Base-by-base conservation (phyloP, 805 yeast species). In the Cyberlindnera japonica region DNA sequence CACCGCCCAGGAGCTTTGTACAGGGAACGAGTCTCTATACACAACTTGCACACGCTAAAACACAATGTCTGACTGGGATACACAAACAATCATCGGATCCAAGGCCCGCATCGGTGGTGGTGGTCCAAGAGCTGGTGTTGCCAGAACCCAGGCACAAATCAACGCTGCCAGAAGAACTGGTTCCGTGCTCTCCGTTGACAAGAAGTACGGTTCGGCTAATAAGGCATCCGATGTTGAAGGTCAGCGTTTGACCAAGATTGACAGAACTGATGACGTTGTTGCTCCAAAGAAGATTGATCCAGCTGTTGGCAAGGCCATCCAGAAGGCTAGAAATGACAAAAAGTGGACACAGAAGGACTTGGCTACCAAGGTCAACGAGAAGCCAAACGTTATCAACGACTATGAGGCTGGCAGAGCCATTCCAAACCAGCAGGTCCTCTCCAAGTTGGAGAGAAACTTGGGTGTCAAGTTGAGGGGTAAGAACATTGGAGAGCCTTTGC, bases 381-480 rank as follows among this genome's bases (percentile, higher is more conserved):
- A 93, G 72, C 96, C 97, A 47, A 88, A 82, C 53, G 84, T 93
- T 46, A 81, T 93, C 59, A 90, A 88, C 66, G 99, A 93, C 61
- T 93, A 93, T 66, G 99, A 93, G 71, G 86, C 95, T 41, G 97
- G 96, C 44, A 81, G 95, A 62, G 99, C 96, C 33, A 79, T 84
- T 51, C 99, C 99, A 43, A 90, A 87, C 71, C 99, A 93, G 72
- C 98, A 90, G 68, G 67, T 93, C 38, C 75, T 93, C 57, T 90
- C 83, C 40, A 93, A 93, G 71, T 68, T 93, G 64, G 98, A 93
- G 71, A 79, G 96, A 66, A 95, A 83, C 30, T 73, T 93, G 55
- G 98, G 98, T 52, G 83, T 93, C 49, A 93, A 89, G 70, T 78
- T 93, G 61, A 80, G 98, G 71, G 99, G 99, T 61, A 90, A 91